These are phyloP conservation scores for Alternaria triticina DNA, from an alignment of 2,329 filamentous ascomycete genomes.

Conservation along the genomic window DNA sequence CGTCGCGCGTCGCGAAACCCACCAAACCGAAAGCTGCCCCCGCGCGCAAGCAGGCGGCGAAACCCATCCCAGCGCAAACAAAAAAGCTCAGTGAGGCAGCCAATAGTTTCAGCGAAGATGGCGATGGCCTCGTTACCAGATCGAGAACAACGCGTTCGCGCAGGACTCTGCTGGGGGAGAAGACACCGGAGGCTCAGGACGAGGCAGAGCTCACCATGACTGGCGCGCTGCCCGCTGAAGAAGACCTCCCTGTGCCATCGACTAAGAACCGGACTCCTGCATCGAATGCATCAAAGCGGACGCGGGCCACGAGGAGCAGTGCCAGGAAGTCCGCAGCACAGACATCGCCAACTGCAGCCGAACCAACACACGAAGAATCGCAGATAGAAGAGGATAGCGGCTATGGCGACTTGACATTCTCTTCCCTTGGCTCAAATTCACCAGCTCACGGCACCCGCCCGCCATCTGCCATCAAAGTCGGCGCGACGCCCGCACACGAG, in stretches of 20 bases:
- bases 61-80: constrained; percentile 24
- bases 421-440: constrained; percentile 42
- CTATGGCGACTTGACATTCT: constrained; percentile 44
- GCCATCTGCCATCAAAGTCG: constrained; percentile 53
- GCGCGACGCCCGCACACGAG: constrained; percentile 54
- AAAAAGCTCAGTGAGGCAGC: constrained; percentile 19
- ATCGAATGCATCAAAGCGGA: constrained; percentile 23
- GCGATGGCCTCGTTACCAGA: constrained; percentile 45
- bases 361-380: constrained; percentile 14
- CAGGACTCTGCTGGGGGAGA: constrained; percentile 25
- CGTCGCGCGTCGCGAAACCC: constrained; percentile 42
- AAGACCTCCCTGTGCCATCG: background rate
- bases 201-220: constrained; percentile 45
- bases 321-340: constrained; percentile 21
- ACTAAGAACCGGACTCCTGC: constrained; percentile 29
- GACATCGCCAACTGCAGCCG: constrained; percentile 11
- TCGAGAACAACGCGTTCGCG: constrained; percentile 28
- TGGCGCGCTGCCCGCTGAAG: constrained; percentile 40
- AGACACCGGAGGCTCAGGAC: constrained; percentile 22
- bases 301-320: constrained; percentile 26
- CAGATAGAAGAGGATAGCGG: constrained; percentile 32
- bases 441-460: constrained; percentile 47
- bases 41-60: constrained; percentile 22
- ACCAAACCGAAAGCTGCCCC: constrained; percentile 26
- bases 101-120: constrained; percentile 45